These are phyloP conservation scores for Mycena vulgaris DNA, from an alignment of 768 basidiomycete genomes.

Conservation along the genomic window DNA sequence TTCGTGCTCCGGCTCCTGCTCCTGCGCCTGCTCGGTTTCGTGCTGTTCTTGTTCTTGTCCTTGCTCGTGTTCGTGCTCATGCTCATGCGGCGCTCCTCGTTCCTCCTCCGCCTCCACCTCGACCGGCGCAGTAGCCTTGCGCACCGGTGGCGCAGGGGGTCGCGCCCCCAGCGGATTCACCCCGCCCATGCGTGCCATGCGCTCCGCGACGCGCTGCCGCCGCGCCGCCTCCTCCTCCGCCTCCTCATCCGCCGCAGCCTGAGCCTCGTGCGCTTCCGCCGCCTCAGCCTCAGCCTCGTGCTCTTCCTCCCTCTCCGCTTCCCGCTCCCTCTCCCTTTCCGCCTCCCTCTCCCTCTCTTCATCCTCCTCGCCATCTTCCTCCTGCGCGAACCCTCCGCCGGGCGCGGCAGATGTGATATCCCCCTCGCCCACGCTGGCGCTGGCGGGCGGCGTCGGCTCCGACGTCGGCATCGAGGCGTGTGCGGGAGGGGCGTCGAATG, in stretches of 20 bases:
- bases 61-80: neutral
- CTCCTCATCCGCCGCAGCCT: conserved; percentile 41
- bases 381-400: conserved; percentile 1
- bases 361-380: conserved; percentile 22
- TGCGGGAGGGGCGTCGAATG: neutral
- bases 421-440: conserved; percentile 16
- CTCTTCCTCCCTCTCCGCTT: conserved; percentile 10
- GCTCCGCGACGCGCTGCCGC: conserved; percentile 61
- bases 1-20: no score
- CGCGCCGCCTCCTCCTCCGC: conserved; percentile 61
- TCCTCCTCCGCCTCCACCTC: conserved; percentile 24
- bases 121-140: conserved; percentile 38
- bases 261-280: neutral
- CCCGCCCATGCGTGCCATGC: conserved; percentile 76
- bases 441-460: neutral
- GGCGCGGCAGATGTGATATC: conserved; percentile 23
- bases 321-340: conserved; percentile 7
- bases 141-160: conserved; percentile 41
- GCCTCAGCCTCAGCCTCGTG: neutral
- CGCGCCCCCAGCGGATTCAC: conserved; percentile 67
- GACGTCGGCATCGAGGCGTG: neutral
- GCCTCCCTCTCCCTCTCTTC: neutral
- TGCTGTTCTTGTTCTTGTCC: neutral
- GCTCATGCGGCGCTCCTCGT: neutral
- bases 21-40: no score